Conservation (phyloP, 1,139 yeast species). For the Pichia cactophila region DNA sequence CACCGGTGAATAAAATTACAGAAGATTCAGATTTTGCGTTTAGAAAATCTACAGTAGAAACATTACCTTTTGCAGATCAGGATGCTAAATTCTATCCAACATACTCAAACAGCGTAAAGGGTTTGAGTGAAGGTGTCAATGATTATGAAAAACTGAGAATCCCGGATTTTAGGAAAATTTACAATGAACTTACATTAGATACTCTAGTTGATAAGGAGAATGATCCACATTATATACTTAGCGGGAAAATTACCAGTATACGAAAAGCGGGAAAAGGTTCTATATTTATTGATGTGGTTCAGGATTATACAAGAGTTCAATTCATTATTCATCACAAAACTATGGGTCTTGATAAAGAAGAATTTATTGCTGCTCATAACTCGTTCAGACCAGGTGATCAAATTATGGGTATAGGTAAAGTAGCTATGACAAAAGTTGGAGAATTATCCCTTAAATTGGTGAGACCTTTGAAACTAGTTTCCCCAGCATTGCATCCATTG, state of each 20-base stretch:
- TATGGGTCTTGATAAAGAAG: slow-evolving; percentile 35
- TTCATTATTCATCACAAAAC: slow-evolving; percentile 50
- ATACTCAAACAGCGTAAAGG: slow-evolving; percentile 8
- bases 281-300: slow-evolving; percentile 57
- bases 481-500: slow-evolving; percentile 66
- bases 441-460: slow-evolving; percentile 67
- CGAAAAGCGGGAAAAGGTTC: slow-evolving; percentile 61
- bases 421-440: slow-evolving; percentile 71
- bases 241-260: slow-evolving; percentile 50
- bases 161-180: slow-evolving; percentile 28
- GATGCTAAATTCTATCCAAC: slow-evolving; percentile 24
- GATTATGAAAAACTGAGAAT: slow-evolving; percentile 21
- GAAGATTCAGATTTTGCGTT: slow-evolving; percentile 37
- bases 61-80: slow-evolving; percentile 13
- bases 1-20: slow-evolving; percentile 9
- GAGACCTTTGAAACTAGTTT: slow-evolving; percentile 40
- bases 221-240: slow-evolving; percentile 20
- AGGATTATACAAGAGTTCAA: slow-evolving; percentile 52
- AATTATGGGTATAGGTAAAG: slow-evolving; percentile 54
- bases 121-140: neutral
- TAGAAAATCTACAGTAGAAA: slow-evolving; percentile 26
- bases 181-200: slow-evolving; percentile 6
- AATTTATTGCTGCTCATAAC: slow-evolving; percentile 40
- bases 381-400: slow-evolving; percentile 65
- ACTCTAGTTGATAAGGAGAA: slow-evolving; percentile 17